Base-by-base conservation (phyloP, 371 early-diverging fungal genomes). In the Phascolomyces articulosus region DNA sequence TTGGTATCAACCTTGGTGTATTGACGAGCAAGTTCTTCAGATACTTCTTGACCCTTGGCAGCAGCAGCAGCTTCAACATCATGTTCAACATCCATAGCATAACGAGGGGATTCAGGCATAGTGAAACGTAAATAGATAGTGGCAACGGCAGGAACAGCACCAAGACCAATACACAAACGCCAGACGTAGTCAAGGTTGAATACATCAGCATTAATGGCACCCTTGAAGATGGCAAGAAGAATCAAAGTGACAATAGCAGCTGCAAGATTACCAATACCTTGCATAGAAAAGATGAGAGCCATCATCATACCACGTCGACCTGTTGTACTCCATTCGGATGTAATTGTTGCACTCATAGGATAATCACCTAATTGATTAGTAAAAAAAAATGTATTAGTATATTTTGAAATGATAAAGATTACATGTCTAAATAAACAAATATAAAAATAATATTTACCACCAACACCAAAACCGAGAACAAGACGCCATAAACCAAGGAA, bases 101-200 rank as follows among this genome's bases (percentile, higher is more conserved):
- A 95, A 62, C 94, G 91, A 40, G 96, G 95, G 40, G 96, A 93
- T 79, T 96, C 96, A 29, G 95, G 94, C 75, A 95, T 93, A n/a
- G 93, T 94, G 71, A 95, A 77, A 58, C 96, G 91, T 75, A 90
- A 91, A 80, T 95, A 96, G 62, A 96, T 80, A 10, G 95, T 92
- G 28, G 84, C 77, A 21, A 91, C 63, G 27, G 91, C 93, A n/a
- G 96, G 96, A n/a, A 96, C 74, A 64, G 85, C 86, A 60, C 95
- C 95, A 57, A 92, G 82, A 62, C 89, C 92, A 65, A 93, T 84
- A 71, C 86, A 73, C 49, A 94, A 79, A 67, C 96, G 90, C 96
- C 96, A 96, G 63, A 92, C 93, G 58, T 91, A 88, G 74, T 95
- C 96, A 66, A 95, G 74, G 67, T 86, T 82, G 67, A 78, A 77